These are phyloP conservation scores for Ceratocystis harringtonii DNA, from an alignment of 2,329 filamentous ascomycete genomes.

Conservation along the genomic window DNA sequence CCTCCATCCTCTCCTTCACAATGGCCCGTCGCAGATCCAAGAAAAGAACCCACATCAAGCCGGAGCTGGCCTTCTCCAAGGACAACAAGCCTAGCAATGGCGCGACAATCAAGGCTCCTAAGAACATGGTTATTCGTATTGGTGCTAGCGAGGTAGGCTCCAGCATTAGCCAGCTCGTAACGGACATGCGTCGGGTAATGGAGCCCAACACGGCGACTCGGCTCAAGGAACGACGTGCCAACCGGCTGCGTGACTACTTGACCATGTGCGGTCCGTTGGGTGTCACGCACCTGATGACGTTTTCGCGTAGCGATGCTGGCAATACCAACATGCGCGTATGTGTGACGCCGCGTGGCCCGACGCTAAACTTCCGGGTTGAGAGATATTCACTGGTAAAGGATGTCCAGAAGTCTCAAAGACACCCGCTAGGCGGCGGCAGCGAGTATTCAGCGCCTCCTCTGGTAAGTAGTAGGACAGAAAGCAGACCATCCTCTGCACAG, in stretches of 20 bases:
- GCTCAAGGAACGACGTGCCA: constrained; percentile 76
- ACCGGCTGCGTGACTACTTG: constrained; percentile 80
- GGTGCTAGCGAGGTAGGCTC: constrained; percentile 86
- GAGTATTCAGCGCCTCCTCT: constrained; percentile 76
- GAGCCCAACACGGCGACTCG: constrained; percentile 84
- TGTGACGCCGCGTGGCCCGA: constrained; percentile 78
- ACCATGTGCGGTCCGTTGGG: constrained; percentile 91
- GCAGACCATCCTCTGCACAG: neutral
- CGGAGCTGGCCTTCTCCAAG: constrained; percentile 43
- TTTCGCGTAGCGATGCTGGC: constrained; percentile 75
- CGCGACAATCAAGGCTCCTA: constrained; percentile 56
- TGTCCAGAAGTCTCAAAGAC: constrained; percentile 66
- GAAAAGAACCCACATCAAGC: constrained; percentile 72
- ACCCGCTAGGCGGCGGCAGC: constrained; percentile 67
- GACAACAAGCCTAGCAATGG: constrained; percentile 40
- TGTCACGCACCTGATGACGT: constrained; percentile 82
- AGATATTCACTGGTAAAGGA: constrained; percentile 92
- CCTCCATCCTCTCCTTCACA: constrained; percentile 16
- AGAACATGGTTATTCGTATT: constrained; percentile 97
- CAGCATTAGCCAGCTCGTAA: constrained; percentile 78
- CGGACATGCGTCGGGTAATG: constrained; percentile 87
- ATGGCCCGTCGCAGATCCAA: constrained; percentile 77
- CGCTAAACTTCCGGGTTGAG: constrained; percentile 84
- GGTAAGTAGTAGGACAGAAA: constrained; percentile 29
- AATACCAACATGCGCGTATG: constrained; percentile 87